Evolutionary conservation across 192 early-diverging fungal genomes (phyloP).

Genomic region (Backusella macrospora): DNA sequence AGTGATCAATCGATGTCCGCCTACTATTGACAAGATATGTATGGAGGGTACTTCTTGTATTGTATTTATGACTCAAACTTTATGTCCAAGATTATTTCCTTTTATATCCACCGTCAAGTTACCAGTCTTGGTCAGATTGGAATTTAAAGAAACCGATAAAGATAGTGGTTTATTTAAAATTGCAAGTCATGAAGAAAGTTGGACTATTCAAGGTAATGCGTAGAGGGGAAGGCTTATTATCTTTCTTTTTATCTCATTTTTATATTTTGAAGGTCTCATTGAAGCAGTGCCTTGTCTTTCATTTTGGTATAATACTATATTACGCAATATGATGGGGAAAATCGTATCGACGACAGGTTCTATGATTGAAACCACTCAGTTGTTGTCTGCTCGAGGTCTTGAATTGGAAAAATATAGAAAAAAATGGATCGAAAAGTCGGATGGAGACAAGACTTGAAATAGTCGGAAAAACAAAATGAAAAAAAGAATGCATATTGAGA

Average conservation of each 20-base stretch:
- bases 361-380: slow-evolving; percentile 37
- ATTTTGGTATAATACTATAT: slow-evolving; percentile 58
- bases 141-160: slow-evolving; percentile 44
- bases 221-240: too few species aligned
- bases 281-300: slow-evolving; percentile 51
- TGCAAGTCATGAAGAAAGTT: slow-evolving; percentile 53
- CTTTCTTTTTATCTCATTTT: not conserved
- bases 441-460: not conserved
- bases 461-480: too few species aligned
- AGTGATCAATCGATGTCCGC: slow-evolving; percentile 2
- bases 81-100: slow-evolving; percentile 55
- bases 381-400: slow-evolving; percentile 1
- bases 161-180: slow-evolving; percentile 47
- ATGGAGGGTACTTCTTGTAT: slow-evolving; percentile 46
- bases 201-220: slow-evolving; percentile 60
- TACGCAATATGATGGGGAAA: slow-evolving; percentile 47
- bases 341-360: slow-evolving; percentile 48
- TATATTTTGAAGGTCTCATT: slow-evolving; percentile 36
- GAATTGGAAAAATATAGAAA: slow-evolving; percentile 22
- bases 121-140: slow-evolving; percentile 52
- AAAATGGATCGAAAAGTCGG: not conserved
- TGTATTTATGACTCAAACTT: slow-evolving; percentile 47
- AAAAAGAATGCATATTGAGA: too few species aligned
- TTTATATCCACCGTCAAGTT: slow-evolving; percentile 48
- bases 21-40: slow-evolving; percentile 4